Evolutionary conservation across 139 green algal genomes (phyloP).

Genomic region (Mychonastes homosphaera): DNA sequence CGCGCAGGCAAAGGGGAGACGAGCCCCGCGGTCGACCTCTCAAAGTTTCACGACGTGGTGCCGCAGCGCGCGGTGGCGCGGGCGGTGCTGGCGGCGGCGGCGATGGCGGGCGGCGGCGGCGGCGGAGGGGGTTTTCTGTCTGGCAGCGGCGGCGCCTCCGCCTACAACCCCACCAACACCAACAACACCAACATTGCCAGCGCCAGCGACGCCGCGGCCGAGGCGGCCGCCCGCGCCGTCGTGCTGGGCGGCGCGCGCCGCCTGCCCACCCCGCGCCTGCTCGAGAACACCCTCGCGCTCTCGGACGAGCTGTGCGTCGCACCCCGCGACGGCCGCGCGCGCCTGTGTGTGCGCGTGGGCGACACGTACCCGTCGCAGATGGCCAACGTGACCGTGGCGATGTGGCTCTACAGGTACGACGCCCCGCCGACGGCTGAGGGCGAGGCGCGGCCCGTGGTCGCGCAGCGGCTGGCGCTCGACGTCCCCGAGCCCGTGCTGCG

Average conservation of each 20-base stretch:
- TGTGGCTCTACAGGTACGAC: slow-evolving; percentile 65
- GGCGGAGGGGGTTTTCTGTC: too few relatives aligned
- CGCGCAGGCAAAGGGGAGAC: slow-evolving; percentile 24
- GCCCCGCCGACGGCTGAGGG: slow-evolving; percentile 11
- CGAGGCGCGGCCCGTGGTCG: slow-evolving; percentile 25
- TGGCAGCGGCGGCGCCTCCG: too few relatives aligned
- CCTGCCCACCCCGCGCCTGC: slow-evolving; percentile 44
- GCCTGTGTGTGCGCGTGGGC: slow-evolving; percentile 36
- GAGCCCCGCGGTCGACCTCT: slow-evolving; percentile 52
- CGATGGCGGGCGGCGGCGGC: slow-evolving; percentile 16
- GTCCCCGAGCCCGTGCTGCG: slow-evolving; percentile 26
- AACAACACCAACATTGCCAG: background rate
- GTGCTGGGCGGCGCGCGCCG: slow-evolving; percentile 30
- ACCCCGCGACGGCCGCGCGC: slow-evolving; percentile 11
- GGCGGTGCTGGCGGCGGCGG: slow-evolving; percentile 42
- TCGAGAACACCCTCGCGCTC: slow-evolving; percentile 72
- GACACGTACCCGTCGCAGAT: slow-evolving; percentile 70
- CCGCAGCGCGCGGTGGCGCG: slow-evolving; percentile 39
- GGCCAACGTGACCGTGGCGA: slow-evolving; percentile 40
- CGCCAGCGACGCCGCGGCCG: background rate
- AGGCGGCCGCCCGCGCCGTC: slow-evolving; percentile 22
- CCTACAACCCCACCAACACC: slow-evolving; percentile 39
- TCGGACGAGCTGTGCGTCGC: slow-evolving; percentile 26
- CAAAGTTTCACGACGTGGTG: slow-evolving; percentile 68
- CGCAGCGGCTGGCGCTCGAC: slow-evolving; percentile 1